Base-by-base conservation (phyloP, 2,329 filamentous ascomycete species). In the Epichloe brachyelytri region DNA sequence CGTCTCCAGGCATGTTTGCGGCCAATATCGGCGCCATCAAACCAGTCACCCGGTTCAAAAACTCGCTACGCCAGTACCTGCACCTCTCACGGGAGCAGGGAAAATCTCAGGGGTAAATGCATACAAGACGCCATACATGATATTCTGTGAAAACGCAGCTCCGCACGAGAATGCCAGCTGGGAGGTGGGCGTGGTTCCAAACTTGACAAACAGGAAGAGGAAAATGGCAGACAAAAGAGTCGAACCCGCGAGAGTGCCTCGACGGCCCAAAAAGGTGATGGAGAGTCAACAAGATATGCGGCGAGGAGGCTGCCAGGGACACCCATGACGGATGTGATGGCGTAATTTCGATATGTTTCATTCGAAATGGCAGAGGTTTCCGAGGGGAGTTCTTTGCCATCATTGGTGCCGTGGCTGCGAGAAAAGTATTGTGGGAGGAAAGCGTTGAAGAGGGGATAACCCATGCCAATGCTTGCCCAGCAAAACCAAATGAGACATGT, bases 391-490 rank as follows among this genome's bases (percentile, higher is more conserved):
- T 22, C 17, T 14, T 36, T 22, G 15, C 38, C 17, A 34, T 52
- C 55, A 3, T 57, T 55, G 19, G 56, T 71, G 36, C 68, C 68
- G 26, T 79, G 76, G 51, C 80, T 77, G 37, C 61, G 65, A 22
- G 82, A 78, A 53, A 94, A 79, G 62, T 93, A 93, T 58, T 93
- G 86, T 0, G 88, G 88, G n/a, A 95, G 75, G 68, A 94, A 94
- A 49, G 86, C 85, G 65, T 93, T 93, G 76, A 91, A 95, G 2
- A 95, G 77, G 1, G 87, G 88, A 61, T 91, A 94, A 3, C 83
- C 87, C 80, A 94, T 85, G 53, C 88, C 88, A 57, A 94, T 90
- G 14, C 80, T 83, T 0, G 82, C 76, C 88, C 88, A 94, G 63
- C 81, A 82, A 66, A 89, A 86, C 85, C 85, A 89, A 46, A 91